These are phyloP conservation scores for Microsporum canis DNA, from an alignment of 2,329 filamentous ascomycete genomes.

Conservation along the genomic window DNA sequence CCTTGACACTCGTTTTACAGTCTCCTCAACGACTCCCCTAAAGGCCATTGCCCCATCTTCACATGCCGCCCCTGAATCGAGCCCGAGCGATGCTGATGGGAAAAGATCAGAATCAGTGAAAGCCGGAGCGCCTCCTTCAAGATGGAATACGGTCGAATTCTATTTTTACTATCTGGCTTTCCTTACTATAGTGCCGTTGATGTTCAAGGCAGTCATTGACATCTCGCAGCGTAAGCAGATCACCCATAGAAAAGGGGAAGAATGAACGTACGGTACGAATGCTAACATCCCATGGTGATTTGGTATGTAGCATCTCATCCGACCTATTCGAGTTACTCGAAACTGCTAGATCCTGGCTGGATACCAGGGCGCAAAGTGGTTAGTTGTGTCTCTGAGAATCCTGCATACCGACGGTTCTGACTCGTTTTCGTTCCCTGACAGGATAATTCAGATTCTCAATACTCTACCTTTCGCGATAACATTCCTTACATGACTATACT, in stretches of 20 bases:
- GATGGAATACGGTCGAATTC: conserved; percentile 83
- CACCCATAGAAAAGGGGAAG: conserved; percentile 8
- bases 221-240: conserved; percentile 62
- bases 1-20: conserved; percentile 61
- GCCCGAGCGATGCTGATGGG: neutral
- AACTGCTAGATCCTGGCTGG: conserved; percentile 70
- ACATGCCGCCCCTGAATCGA: conserved; percentile 24
- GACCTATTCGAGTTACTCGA: conserved; percentile 63
- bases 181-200: conserved; percentile 56
- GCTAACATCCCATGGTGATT: neutral
- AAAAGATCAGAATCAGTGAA: conserved; percentile 20
- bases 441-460: conserved; percentile 87
- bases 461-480: conserved; percentile 72
- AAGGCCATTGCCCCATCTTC: conserved; percentile 40
- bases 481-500: conserved; percentile 68
- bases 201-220: conserved; percentile 83
- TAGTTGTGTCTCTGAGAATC: conserved; percentile 25
- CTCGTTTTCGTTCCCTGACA: conserved; percentile 24
- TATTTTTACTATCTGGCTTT: conserved; percentile 67
- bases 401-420: neutral
- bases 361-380: conserved; percentile 83
- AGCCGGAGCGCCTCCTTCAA: conserved; percentile 48
- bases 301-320: conserved; percentile 59
- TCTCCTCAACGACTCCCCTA: conserved; percentile 57
- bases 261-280: neutral